Evolutionary conservation across 352 stramenopile species (phyloP).

Genomic region (Phytophthora pisi): DNA sequence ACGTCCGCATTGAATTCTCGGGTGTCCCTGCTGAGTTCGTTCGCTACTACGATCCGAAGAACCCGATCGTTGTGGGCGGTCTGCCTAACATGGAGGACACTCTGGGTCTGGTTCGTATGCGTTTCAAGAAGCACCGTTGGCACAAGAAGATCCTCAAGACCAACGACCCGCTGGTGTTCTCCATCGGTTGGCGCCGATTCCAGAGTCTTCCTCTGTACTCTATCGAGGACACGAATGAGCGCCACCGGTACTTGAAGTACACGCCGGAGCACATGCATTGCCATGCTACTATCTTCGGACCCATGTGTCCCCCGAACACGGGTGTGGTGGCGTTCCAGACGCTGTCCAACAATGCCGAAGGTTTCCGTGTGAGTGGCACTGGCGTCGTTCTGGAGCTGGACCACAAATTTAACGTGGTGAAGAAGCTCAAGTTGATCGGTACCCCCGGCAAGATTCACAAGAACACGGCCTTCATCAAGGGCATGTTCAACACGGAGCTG

Average conservation of each 20-base stretch:
- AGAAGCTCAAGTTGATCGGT: slow-evolving; percentile 99
- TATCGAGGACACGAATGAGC: slow-evolving; percentile 98
- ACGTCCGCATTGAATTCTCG: slow-evolving; percentile 97
- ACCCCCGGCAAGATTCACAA: slow-evolving; percentile 98
- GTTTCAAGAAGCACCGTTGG: slow-evolving; percentile 99
- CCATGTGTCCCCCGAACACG: slow-evolving; percentile 96
- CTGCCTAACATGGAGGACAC: slow-evolving; percentile 96
- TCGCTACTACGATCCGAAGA: slow-evolving; percentile 92
- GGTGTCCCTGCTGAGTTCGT: slow-evolving; percentile 95
- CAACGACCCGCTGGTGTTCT: slow-evolving; percentile 98
- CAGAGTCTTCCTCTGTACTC: slow-evolving; percentile 98
- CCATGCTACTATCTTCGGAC: slow-evolving; percentile 97
- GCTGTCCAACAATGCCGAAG: slow-evolving; percentile 89
- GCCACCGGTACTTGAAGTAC: slow-evolving; percentile 98
- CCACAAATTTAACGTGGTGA: slow-evolving; percentile 98
- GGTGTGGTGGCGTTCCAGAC: slow-evolving; percentile 98
- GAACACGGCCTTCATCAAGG: slow-evolving; percentile 99
- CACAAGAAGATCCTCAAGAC: slow-evolving; percentile 98
- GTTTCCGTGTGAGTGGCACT: slow-evolving; percentile 98
- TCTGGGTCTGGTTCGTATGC: slow-evolving; percentile 94
- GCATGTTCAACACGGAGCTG: slow-evolving; percentile 96
- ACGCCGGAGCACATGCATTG: slow-evolving; percentile 99
- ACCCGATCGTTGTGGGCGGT: slow-evolving; percentile 92
- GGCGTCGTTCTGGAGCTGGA: slow-evolving; percentile 98
- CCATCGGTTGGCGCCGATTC: slow-evolving; percentile 98